Base-by-base conservation (phyloP, 1,284 basidiomycete species). In the Singerocomus rubriflavus region DNA sequence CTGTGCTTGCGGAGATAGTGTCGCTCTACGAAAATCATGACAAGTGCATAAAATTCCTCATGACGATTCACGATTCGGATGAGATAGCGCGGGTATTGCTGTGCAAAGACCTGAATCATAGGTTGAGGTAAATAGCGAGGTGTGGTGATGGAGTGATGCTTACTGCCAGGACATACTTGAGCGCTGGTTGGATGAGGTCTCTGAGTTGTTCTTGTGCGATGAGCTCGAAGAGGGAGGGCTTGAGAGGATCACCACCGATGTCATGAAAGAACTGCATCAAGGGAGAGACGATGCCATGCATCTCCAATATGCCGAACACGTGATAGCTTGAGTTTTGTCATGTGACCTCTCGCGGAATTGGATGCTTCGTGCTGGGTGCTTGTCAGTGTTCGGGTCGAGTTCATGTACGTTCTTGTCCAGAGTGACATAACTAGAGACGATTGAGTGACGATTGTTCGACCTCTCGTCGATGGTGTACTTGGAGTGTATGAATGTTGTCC, bases 151-250 rank as follows among this genome's bases (percentile, higher is more conserved):
- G 14, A 11, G 13, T 10, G 30, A 40, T 51, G 50, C 85, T 73
- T 65, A 94, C 93, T 50, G 90, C 91, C 39, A 99, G 74, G 48
- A 97, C 87, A 74, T 99, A 99, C 68, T 96, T 93, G 61, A 98
- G 74, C 12, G 96, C 95, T 7, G 97, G 97, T 60, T 98, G 94
- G 21, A 99, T 78, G 1, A 98, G 78, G 59, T 95, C 91, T 53
- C 88, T 76, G 21, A 99, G 81, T 68, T 99, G 96, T 57, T 98
- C 94, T 68, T 98, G 93, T 1, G 95, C 95, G 26, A 97, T 78
- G 5, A 99, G 82, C 71, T 99, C 97, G 64, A 98, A 99, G 40
- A 99, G 76, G 10, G 93, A 95, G 0, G 97, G 97, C 52, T 91
- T 86, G 44, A 85, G 71, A 12, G 85, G 80, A 62, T 91, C 85